Conservation (phyloP, 257 asterid genomes). For the Ehretia macrophylla region DNA sequence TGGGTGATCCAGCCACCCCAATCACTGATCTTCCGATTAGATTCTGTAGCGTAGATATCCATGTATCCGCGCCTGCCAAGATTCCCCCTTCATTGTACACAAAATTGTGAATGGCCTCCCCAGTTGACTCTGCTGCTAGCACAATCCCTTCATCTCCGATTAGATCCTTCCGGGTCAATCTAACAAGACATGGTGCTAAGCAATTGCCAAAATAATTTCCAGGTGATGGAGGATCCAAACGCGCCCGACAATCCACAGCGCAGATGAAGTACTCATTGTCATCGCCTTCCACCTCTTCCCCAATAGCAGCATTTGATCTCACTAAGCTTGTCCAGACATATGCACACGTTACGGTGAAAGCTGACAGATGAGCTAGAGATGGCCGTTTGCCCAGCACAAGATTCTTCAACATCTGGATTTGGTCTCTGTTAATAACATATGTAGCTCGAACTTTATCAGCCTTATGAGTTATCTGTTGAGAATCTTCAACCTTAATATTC, state of each 20-base stretch:
- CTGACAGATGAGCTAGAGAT: conserved; percentile 21
- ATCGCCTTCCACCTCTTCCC: conserved; percentile 18
- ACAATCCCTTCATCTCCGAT: conserved; percentile 29
- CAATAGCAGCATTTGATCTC: conserved; percentile 16
- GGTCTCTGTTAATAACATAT: conserved; percentile 3
- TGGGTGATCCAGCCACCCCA: conserved; percentile 21
- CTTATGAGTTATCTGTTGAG: too few species aligned
- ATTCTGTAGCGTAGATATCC: background rate
- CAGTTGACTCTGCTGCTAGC: conserved; percentile 13
- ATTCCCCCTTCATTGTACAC: conserved; percentile 12
- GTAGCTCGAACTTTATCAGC: conserved; percentile 18
- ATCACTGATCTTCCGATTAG: fast-evolving
- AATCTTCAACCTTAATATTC: too few species aligned
- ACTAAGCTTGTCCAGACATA: conserved; percentile 43
- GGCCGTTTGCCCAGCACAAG: conserved; percentile 18
- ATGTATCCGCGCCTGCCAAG: conserved; percentile 2
- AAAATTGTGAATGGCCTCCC: conserved; percentile 7
- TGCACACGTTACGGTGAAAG: conserved; percentile 26
- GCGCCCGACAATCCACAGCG: conserved; percentile 25
- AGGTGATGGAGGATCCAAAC: conserved; percentile 35
- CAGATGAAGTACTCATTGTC: conserved; percentile 31
- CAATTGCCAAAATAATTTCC: conserved; percentile 39
- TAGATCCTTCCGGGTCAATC: conserved; percentile 11
- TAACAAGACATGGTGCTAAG: conserved; percentile 1
- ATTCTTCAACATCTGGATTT: conserved; percentile 27